Base-by-base conservation (phyloP, 2,329 filamentous ascomycete species). In the Cercospora zeae-maydis region DNA sequence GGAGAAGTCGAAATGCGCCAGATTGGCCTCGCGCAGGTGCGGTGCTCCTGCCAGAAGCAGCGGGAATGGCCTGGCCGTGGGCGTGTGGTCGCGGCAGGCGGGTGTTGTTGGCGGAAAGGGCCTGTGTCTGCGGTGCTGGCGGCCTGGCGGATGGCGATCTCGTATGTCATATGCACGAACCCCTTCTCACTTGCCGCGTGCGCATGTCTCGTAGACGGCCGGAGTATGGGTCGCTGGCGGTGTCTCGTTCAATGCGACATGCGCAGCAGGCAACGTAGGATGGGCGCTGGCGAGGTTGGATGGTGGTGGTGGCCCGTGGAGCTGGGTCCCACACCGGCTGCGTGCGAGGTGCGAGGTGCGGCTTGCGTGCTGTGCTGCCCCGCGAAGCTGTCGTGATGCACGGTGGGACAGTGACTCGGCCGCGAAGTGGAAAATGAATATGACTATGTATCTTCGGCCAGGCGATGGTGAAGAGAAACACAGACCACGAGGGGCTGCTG, bases 1-100 rank as follows among this genome's bases (percentile, higher is more conserved):
- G 49, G 51, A 49, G 52, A 63, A 51, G 56, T 63, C 55, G 57
- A 51, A 37, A 33, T 37, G 57, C 33, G 53, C 58, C 58, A 63
- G 42, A 19, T 60, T 59, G 30, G 62, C 52, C 16, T 30, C 45
- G 30, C 33, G 52, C 36, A 7, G n/a, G 19, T 31, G 52, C 33
- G 7, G 21, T 14, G 39, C 45, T 52, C 24, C 59, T 62, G 36
- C 52, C 57, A 19, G 21, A 59, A 33, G 52, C 56, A 59, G 27
- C 30, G 56, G n/a, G 21, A 30, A 34, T 57, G 21, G 27, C 36
- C 27, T 37, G 37, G 36, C 19, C 16, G 34, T 27, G 36, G 19
- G 13, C n/a, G 27, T 57, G 13, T 45, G 24, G 11, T 31, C 34
- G 33, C 11, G 36, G 33, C 14, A 31, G 36, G 24, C 21, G 54